Conservation (phyloP, 768 basidiomycete species). For the Amanita thiersii region DNA sequence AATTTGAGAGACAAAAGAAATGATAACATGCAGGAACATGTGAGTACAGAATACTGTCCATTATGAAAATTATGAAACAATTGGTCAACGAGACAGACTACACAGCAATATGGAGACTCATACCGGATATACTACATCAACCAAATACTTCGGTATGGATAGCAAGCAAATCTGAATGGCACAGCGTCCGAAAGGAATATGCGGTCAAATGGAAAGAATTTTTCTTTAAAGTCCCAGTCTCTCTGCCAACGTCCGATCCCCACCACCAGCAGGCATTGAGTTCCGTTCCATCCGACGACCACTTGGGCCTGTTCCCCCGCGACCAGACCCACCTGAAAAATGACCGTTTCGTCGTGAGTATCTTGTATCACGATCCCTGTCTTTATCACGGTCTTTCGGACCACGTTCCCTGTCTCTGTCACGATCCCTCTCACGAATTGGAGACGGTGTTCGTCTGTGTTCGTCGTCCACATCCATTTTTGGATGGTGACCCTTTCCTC, state of each 20-base stretch:
- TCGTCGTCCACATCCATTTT: constrained; percentile 59
- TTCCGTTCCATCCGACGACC: constrained; percentile 25
- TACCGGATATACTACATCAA: constrained; percentile 22
- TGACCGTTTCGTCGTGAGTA: constrained; percentile 34
- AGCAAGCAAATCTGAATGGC: constrained; percentile 1
- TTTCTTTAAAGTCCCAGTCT: constrained; percentile 62
- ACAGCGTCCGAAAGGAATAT: constrained; percentile 8
- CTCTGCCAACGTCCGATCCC: constrained; percentile 80
- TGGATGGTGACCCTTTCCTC: constrained; percentile 16
- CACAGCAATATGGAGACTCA: no score
- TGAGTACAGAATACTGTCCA: no score
- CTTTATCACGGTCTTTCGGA: constrained; percentile 10
- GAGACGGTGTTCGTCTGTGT: constrained; percentile 31
- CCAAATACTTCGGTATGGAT: constrained; percentile 11
- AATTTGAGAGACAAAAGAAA: constrained; percentile 7
- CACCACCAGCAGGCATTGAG: constrained; percentile 26
- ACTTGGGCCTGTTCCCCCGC: constrained; percentile 23
- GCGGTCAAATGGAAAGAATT: constrained; percentile 5
- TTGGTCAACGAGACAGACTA: no score
- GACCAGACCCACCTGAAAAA: constrained; percentile 27
- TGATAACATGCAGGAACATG: no score
- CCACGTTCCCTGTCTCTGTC: constrained; percentile 9
- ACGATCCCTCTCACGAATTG: constrained; percentile 18
- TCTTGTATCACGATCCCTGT: constrained; percentile 22
- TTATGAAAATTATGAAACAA: no score